Base-by-base conservation (phyloP, 306 rosid species). In the Castanea crenata region DNA sequence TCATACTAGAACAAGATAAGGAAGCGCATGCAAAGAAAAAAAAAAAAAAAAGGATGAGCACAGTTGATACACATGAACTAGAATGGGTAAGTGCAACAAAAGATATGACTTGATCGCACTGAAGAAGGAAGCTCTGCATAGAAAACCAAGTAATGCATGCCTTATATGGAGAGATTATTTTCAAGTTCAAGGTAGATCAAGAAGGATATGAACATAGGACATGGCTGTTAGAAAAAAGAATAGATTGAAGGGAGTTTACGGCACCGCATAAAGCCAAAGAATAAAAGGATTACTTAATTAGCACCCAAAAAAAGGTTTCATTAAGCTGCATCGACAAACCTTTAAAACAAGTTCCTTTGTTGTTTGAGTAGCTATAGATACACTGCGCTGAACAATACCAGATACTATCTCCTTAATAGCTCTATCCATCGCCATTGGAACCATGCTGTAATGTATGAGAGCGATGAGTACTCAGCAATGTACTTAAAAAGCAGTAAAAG, bases 341-440 rank as follows among this genome's bases (percentile, higher is more conserved):
- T 96, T 96, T 81, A 93, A 87, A 81, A 96, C 99, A 82, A 96
- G 97, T 76, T 93, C 99, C 83, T 96, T 96, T 8, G 99, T 96
- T 35, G 99, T 96, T 84, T 96, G 98, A 58, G 99, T 91, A 44
- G 98, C 99, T 80, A 96, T 96, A 76, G 99, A 96, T 77, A 96
- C 98, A 83, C 96, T 93, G 32, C 99, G 99, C 86, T 93, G 97
- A 82, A 96, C 97, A 73, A 96, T 91, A 68, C 93, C 83, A 73
- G 90, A 19, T 79, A 93, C 97, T 35, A 93, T 96, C 73, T 96
- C 97, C 80, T 91, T 93, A 82, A 96, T 92, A 74, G 99, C 98
- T 88, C 94, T 87, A 75, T 96, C 97, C 98, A 96, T 93, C 31
- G 99, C 98, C 81, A 90, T 78, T 12, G 98, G 98, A 71, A 96